phyloP scores from a whole-genome alignment of 495 filamentous ascomycete species.

The Astrothelium subdiscretum region DNA sequence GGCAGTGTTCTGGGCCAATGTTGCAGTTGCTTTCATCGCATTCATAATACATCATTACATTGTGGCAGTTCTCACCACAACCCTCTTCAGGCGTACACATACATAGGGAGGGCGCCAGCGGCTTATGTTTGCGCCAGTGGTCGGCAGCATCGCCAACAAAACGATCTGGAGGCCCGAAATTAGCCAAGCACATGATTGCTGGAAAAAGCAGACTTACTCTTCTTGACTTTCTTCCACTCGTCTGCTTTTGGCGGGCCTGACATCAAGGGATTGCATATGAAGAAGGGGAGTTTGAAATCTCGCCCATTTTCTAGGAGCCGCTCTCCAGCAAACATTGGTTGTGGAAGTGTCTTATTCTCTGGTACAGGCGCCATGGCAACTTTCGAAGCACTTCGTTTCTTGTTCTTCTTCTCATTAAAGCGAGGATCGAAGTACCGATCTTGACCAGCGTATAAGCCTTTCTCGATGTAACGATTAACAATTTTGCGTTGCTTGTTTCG shows the following conservation, averaged over 20 bases:
- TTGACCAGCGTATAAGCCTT: slow-evolving; percentile 87
- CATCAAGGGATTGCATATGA: slow-evolving; percentile 76
- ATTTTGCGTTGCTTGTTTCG: slow-evolving; percentile 12
- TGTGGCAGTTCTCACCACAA: slow-evolving; percentile 83
- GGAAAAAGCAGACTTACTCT: slow-evolving; percentile 51
- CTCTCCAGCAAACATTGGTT: slow-evolving; percentile 56
- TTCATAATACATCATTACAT: slow-evolving; percentile 93
- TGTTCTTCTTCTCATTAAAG: slow-evolving; percentile 51
- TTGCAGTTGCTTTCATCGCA: slow-evolving; percentile 86
- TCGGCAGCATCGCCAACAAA: slow-evolving; percentile 83
- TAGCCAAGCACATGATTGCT: neutral
- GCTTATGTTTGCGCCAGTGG: slow-evolving; percentile 70
- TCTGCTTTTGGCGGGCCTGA: slow-evolving; percentile 80
- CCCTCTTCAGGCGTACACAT: slow-evolving; percentile 66
- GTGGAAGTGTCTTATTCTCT: slow-evolving; percentile 40
- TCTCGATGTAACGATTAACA: slow-evolving; percentile 50
- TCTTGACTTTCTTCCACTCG: slow-evolving; percentile 80
- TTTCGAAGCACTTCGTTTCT: slow-evolving; percentile 40
- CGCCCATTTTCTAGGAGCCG: slow-evolving; percentile 44
- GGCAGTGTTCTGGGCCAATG: slow-evolving; percentile 56
- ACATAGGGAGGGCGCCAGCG: slow-evolving; percentile 64
- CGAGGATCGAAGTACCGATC: slow-evolving; percentile 50
- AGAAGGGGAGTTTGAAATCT: slow-evolving; percentile 80
- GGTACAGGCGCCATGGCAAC: slow-evolving; percentile 28
- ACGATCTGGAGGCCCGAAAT: slow-evolving; percentile 46